Conservation (phyloP, 1,139 yeast species). For the Pichia sp. region DNA sequence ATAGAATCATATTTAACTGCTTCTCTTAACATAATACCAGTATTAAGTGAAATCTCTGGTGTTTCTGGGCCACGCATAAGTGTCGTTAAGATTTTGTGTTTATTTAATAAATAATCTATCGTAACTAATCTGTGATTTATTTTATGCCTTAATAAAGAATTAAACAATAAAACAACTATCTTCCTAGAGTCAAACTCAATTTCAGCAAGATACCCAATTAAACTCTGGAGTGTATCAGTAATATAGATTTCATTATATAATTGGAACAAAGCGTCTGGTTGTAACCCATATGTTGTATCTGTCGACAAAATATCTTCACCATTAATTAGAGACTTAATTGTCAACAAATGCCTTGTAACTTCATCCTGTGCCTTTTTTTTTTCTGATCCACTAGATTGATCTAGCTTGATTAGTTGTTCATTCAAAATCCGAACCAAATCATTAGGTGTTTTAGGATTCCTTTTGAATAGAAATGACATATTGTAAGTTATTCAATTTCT, state of each 20-base stretch:
- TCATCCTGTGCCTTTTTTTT: conserved; percentile 70
- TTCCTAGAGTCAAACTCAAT: conserved; percentile 88
- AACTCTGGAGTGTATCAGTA: conserved; percentile 60
- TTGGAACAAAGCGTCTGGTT: conserved; percentile 68
- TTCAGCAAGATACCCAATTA: conserved; percentile 51
- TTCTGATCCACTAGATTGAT: conserved; percentile 42
- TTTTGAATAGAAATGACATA: conserved; percentile 87
- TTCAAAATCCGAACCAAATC: conserved; percentile 72
- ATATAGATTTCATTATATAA: conserved; percentile 71
- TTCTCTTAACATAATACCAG: conserved; percentile 80
- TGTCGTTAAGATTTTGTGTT: conserved; percentile 57
- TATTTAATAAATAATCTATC: conserved; percentile 68
- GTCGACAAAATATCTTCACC: conserved; percentile 42
- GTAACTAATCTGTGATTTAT: conserved; percentile 77
- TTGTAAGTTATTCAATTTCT: not conserved
- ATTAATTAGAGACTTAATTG: conserved; percentile 60
- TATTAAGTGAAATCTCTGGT: conserved; percentile 64
- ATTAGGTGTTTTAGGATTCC: conserved; percentile 87
- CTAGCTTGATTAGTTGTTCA: conserved; percentile 68
- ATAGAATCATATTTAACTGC: conserved; percentile 76
- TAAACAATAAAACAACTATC: conserved; percentile 69
- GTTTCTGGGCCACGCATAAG: conserved; percentile 67
- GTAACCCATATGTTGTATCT: conserved; percentile 34
- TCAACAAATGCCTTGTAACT: conserved; percentile 59
- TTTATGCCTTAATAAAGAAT: conserved; percentile 73